These are phyloP conservation scores for Madurella fahalii DNA, from an alignment of 2,329 filamentous ascomycete species.

Conservation along the genomic window DNA sequence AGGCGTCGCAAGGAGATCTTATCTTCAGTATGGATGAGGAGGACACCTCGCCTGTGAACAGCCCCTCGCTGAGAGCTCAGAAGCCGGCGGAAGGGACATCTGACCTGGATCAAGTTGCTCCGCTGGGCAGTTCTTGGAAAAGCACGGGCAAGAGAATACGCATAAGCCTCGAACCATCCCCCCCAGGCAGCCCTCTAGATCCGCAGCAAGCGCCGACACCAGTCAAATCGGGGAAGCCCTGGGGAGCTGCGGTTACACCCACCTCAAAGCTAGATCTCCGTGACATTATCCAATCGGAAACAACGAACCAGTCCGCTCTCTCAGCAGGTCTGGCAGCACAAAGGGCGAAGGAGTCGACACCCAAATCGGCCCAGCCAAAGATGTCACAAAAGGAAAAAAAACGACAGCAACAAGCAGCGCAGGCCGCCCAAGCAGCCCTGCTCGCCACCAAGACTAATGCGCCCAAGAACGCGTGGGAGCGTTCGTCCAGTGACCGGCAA, in stretches of 20 bases:
- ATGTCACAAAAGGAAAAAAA: slow-evolving; percentile 92
- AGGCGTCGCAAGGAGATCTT: slow-evolving; percentile 66
- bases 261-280: slow-evolving; percentile 67
- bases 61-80: slow-evolving; percentile 20
- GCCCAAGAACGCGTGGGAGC: slow-evolving; percentile 44
- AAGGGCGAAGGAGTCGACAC: slow-evolving; percentile 36
- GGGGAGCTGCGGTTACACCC: slow-evolving; percentile 48
- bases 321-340: slow-evolving; percentile 53
- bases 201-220: slow-evolving; percentile 3
- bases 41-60: slow-evolving; percentile 33
- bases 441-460: slow-evolving; percentile 21
- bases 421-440: slow-evolving; percentile 26
- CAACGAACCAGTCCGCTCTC: slow-evolving; percentile 46
- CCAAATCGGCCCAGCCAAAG: slow-evolving; percentile 48
- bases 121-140: slow-evolving; percentile 35
- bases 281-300: slow-evolving; percentile 65
- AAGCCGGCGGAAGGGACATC: slow-evolving; percentile 1
- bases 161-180: slow-evolving; percentile 7
- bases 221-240: slow-evolving; percentile 39
- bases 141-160: slow-evolving; percentile 15
- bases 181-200: neutral
- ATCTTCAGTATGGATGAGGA: slow-evolving; percentile 96
- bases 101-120: slow-evolving; percentile 31
- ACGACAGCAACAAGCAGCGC: slow-evolving; percentile 62
- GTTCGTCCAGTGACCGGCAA: slow-evolving; percentile 35